These are phyloP conservation scores for Hebeloma cylindrosporum DNA, from an alignment of 768 basidiomycete species.

Conservation along the genomic window DNA sequence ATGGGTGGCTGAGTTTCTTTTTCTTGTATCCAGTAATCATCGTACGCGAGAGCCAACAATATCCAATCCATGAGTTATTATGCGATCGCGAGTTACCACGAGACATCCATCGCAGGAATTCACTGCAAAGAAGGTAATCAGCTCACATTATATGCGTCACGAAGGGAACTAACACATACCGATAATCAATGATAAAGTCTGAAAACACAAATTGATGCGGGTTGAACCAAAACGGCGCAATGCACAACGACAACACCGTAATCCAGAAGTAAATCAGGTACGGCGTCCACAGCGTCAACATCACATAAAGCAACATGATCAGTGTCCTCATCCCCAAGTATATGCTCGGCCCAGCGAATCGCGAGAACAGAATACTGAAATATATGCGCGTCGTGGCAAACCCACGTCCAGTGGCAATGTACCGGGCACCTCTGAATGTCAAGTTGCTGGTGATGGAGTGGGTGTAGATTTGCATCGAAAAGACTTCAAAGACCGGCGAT, in stretches of 20 bases:
- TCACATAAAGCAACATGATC: slow-evolving; percentile 91
- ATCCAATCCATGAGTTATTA: slow-evolving; percentile 98
- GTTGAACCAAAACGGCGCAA: slow-evolving; percentile 98
- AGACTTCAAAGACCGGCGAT: slow-evolving; percentile 96
- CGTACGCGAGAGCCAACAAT: slow-evolving; percentile 95
- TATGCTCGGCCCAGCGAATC: slow-evolving; percentile 97
- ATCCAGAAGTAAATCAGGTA: slow-evolving; percentile 98
- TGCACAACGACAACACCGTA: slow-evolving; percentile 86
- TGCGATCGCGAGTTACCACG: slow-evolving; percentile 97
- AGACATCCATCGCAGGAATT: slow-evolving; percentile 99
- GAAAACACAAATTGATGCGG: slow-evolving; percentile 99
- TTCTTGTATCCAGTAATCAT: slow-evolving; percentile 99
- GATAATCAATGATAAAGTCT: slow-evolving; percentile 95
- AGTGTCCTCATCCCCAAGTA: slow-evolving; percentile 95
- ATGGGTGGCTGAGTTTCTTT: slow-evolving; percentile 94
- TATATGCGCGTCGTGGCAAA: slow-evolving; percentile 95
- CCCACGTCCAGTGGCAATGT: slow-evolving; percentile 98
- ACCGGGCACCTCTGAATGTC: slow-evolving; percentile 96
- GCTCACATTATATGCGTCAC: slow-evolving; percentile 6
- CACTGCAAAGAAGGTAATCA: slow-evolving; percentile 47
- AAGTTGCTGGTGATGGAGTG: slow-evolving; percentile 97
- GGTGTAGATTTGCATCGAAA: slow-evolving; percentile 97
- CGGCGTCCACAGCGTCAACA: slow-evolving; percentile 86
- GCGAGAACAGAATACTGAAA: slow-evolving; percentile 94
- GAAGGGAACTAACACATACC: slow-evolving; percentile 44